Evolutionary conservation across 208 protist species (phyloP).

Genomic region (Acanthamoeba triangularis): DNA sequence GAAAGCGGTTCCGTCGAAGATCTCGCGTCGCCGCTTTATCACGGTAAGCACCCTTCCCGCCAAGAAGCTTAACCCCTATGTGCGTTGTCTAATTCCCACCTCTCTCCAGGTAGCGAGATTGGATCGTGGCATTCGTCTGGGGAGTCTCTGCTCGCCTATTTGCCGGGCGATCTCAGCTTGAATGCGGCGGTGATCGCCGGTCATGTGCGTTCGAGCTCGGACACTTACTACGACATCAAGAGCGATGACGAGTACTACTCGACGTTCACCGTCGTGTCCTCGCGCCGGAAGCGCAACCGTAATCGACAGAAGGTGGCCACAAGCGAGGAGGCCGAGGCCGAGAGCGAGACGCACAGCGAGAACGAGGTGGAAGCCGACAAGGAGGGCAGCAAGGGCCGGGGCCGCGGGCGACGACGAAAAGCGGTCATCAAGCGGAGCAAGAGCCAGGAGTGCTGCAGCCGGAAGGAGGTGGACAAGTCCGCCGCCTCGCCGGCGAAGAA

Average conservation of each 20-base stretch:
- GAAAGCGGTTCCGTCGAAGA: conserved; percentile 20
- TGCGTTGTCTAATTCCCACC: neutral
- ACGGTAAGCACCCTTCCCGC: no score
- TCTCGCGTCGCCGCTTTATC: conserved; percentile 10
- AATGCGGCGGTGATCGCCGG: conserved; percentile 6
- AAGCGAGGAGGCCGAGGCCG: neutral
- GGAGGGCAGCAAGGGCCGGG: neutral
- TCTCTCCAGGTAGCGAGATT: neutral
- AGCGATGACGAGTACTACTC: conserved; percentile 53
- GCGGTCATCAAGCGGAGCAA: conserved; percentile 63
- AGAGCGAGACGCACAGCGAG: conserved; percentile 51
- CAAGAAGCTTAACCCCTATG: neutral
- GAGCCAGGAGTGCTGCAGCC: conserved; percentile 66
- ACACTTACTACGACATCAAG: conserved; percentile 54
- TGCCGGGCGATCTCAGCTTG: neutral
- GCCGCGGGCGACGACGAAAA: conserved; percentile 3
- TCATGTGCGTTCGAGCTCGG: neutral
- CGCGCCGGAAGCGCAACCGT: conserved; percentile 17
- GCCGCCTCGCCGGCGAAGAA: neutral
- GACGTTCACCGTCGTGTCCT: conserved; percentile 33
- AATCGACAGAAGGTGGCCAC: neutral
- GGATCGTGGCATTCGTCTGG: conserved; percentile 14
- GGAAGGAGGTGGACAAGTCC: conserved; percentile 5
- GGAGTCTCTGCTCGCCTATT: neutral
- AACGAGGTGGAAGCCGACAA: conserved; percentile 25